Evolutionary conservation across 2,329 filamentous ascomycete genomes (phyloP).

Genomic region (Aspergillus bombycis): DNA sequence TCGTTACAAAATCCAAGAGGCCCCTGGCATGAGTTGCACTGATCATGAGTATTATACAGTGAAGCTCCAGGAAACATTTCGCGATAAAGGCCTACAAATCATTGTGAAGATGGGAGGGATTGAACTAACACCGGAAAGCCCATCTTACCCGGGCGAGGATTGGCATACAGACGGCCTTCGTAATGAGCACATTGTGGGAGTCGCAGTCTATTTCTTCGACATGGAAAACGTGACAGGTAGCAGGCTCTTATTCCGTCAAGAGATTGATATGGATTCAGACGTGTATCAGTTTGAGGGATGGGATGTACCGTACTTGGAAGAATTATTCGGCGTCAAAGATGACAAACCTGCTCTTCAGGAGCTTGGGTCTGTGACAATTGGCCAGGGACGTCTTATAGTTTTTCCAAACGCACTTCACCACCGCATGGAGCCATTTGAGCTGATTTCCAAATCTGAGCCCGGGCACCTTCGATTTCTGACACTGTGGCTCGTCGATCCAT

Average conservation of each 20-base stretch:
- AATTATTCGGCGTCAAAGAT: slow-evolving; percentile 10
- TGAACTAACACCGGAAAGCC: slow-evolving; percentile 15
- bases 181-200: slow-evolving; percentile 15
- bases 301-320: slow-evolving; percentile 16
- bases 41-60: slow-evolving; percentile 19
- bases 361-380: slow-evolving; percentile 16
- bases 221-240: slow-evolving; percentile 12
- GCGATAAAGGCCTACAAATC: slow-evolving; percentile 19
- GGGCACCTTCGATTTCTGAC: slow-evolving; percentile 15
- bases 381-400: slow-evolving; percentile 14
- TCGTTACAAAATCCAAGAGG: not conserved
- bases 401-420: slow-evolving; percentile 16
- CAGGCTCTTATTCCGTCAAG: slow-evolving; percentile 15
- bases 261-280: not conserved
- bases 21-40: not conserved
- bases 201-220: slow-evolving; percentile 11
- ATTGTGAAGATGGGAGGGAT: slow-evolving; percentile 16
- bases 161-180: slow-evolving; percentile 16
- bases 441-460: slow-evolving; percentile 13
- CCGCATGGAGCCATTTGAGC: slow-evolving; percentile 13
- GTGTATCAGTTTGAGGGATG: slow-evolving; percentile 2
- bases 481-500: slow-evolving; percentile 18
- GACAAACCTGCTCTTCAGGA: slow-evolving; percentile 9
- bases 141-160: slow-evolving; percentile 12
- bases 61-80: slow-evolving; percentile 17